Conservation (phyloP, 139 green algal species). For the Choricystis sp. region DNA sequence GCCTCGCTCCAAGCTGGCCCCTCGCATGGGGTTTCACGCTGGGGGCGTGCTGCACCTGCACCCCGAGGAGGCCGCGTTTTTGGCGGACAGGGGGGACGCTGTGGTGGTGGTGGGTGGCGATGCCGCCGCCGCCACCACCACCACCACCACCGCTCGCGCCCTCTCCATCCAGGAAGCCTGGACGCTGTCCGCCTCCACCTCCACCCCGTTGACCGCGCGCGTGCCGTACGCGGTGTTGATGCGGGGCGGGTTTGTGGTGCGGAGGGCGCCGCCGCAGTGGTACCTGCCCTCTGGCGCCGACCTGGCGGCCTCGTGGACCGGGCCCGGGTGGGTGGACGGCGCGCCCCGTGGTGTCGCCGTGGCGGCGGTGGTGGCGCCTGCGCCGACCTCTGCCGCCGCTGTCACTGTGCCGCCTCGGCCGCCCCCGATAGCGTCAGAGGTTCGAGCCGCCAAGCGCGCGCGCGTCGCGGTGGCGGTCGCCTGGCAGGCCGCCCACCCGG, state of each 20-base stretch:
- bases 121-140: too few species aligned
- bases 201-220: too few species aligned
- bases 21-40: not conserved
- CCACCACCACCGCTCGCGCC: too few species aligned
- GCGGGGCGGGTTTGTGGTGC: not conserved
- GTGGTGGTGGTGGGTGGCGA: not conserved
- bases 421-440: not conserved
- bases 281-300: not conserved
- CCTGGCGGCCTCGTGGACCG: not conserved
- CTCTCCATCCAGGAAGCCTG: not conserved
- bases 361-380: too few species aligned
- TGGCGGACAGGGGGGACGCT: not conserved
- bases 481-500: too few species aligned
- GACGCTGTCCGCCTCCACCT: not conserved
- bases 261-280: not conserved
- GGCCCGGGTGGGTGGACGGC: not conserved
- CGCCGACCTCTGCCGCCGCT: not conserved
- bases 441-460: not conserved
- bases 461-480: too few species aligned
- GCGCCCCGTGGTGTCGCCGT: not conserved
- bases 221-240: not conserved
- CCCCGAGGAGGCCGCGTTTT: not conserved
- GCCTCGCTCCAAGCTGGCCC: not conserved
- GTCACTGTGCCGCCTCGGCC: too few species aligned
- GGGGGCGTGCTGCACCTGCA: not conserved